Evolutionary conservation across 179 eudicot species (phyloP).

Genomic region (Silene coronaria): DNA sequence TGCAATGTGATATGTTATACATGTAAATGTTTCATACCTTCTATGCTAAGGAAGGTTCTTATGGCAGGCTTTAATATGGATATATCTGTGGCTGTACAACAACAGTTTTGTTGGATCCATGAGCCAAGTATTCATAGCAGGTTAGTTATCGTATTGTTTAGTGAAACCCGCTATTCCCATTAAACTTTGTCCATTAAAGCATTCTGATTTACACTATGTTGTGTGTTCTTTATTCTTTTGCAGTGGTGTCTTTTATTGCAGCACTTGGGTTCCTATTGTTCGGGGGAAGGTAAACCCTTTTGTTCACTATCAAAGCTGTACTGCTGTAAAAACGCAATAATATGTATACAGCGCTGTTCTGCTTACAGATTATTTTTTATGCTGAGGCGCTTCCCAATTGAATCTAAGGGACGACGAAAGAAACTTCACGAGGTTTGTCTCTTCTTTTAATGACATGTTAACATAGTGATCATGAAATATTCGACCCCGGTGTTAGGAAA

Average conservation of each 20-base stretch:
- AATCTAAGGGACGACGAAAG: slow-evolving; percentile 87
- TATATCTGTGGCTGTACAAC: slow-evolving; percentile 62
- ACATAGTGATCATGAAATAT: not conserved
- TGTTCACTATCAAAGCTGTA: not conserved
- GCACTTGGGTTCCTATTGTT: slow-evolving; percentile 75
- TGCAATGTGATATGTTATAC: not conserved
- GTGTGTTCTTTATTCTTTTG: slow-evolving; percentile 22
- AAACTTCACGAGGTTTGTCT: slow-evolving; percentile 84
- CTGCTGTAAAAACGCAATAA: not conserved
- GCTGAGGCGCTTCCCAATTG: slow-evolving; percentile 89
- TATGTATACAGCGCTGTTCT: slow-evolving; percentile 9
- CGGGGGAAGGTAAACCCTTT: slow-evolving; percentile 70
- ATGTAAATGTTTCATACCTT: not conserved
- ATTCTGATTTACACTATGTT: slow-evolving; percentile 11
- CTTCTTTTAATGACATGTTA: not conserved
- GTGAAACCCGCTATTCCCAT: not conserved
- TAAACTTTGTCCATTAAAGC: not conserved
- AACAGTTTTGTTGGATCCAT: slow-evolving; percentile 43
- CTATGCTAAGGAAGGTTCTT: slow-evolving; percentile 4
- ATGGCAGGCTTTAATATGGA: slow-evolving; percentile 71
- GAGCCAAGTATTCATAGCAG: slow-evolving; percentile 68
- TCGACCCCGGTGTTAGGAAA: not conserved
- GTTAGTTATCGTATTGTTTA: slow-evolving; percentile 26
- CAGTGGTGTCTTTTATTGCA: slow-evolving; percentile 73
- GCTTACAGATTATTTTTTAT: slow-evolving; percentile 64